Base-by-base conservation (phyloP, 306 rosid genomes). In the Urtica urens region DNA sequence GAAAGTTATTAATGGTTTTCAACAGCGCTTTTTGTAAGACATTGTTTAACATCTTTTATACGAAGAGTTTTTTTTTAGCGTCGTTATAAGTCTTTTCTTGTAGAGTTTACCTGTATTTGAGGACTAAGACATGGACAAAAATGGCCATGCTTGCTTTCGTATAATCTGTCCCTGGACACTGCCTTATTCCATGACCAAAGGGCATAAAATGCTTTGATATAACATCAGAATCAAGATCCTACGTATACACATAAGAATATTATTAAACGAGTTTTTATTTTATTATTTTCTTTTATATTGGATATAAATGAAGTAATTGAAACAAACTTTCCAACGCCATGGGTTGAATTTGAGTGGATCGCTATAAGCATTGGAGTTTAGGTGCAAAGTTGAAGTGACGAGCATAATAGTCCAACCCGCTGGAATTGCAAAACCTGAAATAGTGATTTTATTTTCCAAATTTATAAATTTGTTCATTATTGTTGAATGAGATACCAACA, bases 101-200 rank as follows among this genome's bases (percentile, higher is more conserved):
- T n/a, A n/a, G n/a, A n/a, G n/a, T n/a, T n/a, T 68, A 74, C 76
- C 67, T 65, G 10, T 74, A 61, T 49, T 60, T 60, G 7, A 73
- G 69, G 67, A 65, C 67, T 60, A 74, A 34, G 42, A 62, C 59
- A 59, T 74, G 76, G 18, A 74, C 20, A 27, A 65, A 74, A 13
- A 42, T 61, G n/a, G 53, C 73, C 64, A 44, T 20, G 2, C 21
- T 3, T 16, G 14, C 28, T 43, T 27, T 22, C 3, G 49, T 6
- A 11, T 44, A 44, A 10, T 44, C 49, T 23, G 49, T 15, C 49
- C 49, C 49, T 0, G 49, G 1, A 16, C 30, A 23, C 14, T 44
- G 49, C 24, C 49, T 44, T 7, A 16, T n/a, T 44, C 25, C 46
- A 5, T 29, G 28, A 3, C 49, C 49, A 9, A 44, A 44, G 12